Conservation (phyloP, 495 filamentous ascomycete species). For the Durotheca rogersii region DNA sequence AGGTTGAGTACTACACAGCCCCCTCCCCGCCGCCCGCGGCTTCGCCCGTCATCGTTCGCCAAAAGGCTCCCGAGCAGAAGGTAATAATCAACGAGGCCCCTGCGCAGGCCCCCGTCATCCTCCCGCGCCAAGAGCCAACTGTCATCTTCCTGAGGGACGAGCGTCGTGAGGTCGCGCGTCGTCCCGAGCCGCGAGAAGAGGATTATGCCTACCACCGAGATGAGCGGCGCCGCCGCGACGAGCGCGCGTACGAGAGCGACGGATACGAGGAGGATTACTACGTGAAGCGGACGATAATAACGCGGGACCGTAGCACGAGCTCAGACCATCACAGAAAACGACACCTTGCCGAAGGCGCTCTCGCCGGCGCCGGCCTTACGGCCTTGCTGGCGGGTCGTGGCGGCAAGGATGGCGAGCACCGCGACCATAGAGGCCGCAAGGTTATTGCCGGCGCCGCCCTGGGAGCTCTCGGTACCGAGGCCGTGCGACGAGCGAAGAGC, state of each 20-base stretch:
- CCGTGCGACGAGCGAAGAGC: constrained; percentile 67
- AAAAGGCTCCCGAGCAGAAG: constrained; percentile 60
- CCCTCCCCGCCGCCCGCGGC: constrained; percentile 54
- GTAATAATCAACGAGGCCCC: constrained; percentile 75
- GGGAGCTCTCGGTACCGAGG: constrained; percentile 80
- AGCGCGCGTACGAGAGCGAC: constrained; percentile 58
- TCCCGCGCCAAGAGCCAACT: constrained; percentile 63
- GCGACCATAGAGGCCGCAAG: constrained; percentile 65
- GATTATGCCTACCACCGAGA: constrained; percentile 60
- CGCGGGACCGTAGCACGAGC: constrained; percentile 56
- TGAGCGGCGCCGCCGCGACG: constrained; percentile 36
- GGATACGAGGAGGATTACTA: constrained; percentile 47
- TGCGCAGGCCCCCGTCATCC: constrained; percentile 62
- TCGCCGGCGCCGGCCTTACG: constrained; percentile 74
- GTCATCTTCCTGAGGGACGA: constrained; percentile 69
- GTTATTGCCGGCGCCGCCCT: constrained; percentile 77
- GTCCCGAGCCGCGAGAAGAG: constrained; percentile 48
- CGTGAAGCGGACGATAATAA: constrained; percentile 45
- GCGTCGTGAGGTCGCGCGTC: constrained; percentile 46
- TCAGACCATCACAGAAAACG: constrained; percentile 65
- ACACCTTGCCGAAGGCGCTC: constrained; percentile 82
- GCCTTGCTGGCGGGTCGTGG: constrained; percentile 71
- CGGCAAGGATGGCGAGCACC: constrained; percentile 58
- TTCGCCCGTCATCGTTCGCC: constrained; percentile 68
- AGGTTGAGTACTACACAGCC: constrained; percentile 65